These are phyloP conservation scores for Croton laevigatus DNA, from an alignment of 441 rosid genomes.

Conservation along the genomic window DNA sequence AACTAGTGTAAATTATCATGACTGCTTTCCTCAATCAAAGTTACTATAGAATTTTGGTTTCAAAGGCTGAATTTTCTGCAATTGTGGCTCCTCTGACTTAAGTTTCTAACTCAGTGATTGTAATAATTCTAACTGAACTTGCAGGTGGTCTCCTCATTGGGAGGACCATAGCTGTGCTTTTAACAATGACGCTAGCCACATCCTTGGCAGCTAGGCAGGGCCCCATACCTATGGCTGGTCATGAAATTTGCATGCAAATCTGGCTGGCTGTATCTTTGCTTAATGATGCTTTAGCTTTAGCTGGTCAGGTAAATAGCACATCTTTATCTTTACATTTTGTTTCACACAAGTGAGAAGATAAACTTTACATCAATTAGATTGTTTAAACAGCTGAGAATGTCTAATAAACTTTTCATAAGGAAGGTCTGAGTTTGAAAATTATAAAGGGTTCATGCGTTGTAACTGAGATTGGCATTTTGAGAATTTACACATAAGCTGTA, in stretches of 20 bases:
- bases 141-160: constrained; percentile 91
- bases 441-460: background rate
- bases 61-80: background rate
- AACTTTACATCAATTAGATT: background rate
- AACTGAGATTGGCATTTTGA: background rate
- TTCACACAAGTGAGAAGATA: background rate
- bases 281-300: constrained; percentile 93
- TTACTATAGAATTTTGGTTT: too few species aligned
- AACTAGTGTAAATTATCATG: background rate
- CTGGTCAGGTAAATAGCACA: constrained; percentile 68
- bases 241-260: constrained; percentile 85
- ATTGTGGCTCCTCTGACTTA: background rate
- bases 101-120: constrained; percentile 10
- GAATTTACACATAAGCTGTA: background rate
- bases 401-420: background rate
- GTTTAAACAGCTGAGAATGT: background rate
- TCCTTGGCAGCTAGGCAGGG: constrained; percentile 90
- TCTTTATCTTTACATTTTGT: constrained; percentile 7
- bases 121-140: constrained; percentile 17
- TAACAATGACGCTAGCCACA: constrained; percentile 79
- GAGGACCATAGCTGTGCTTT: constrained; percentile 80
- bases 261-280: constrained; percentile 94
- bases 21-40: background rate
- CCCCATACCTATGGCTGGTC: constrained; percentile 87
- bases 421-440: background rate